Percentiles rank a stretch among this genome's conserved stretches.
Evolutionary conservation across 2,329 filamentous ascomycete genomes (phyloP).

Genomic region (Penicillium janthinellum): DNA sequence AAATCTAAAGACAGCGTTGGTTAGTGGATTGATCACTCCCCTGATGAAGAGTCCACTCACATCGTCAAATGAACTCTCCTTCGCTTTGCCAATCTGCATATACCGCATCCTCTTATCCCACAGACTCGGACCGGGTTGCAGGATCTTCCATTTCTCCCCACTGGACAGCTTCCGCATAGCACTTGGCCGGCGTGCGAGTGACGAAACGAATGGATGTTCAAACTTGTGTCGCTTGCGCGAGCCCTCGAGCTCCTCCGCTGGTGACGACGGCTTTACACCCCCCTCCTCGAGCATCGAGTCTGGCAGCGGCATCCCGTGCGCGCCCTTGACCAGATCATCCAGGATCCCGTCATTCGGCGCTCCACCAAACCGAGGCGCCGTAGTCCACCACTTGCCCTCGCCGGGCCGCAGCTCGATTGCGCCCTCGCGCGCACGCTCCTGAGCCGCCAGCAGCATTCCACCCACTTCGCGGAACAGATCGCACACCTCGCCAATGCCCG

Average conservation of each 20-base stretch:
- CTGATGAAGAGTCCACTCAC: conserved; percentile 40
- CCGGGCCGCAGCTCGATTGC: conserved; percentile 52
- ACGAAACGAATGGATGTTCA: conserved; percentile 35
- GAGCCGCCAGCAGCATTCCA: conserved; percentile 59
- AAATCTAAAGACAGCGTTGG: conserved; percentile 49
- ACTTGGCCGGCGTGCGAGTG: conserved; percentile 32
- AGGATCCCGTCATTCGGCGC: conserved; percentile 41
- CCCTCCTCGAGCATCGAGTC: conserved; percentile 30
- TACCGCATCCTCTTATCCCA: conserved; percentile 62
- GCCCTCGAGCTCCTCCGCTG: conserved; percentile 28
- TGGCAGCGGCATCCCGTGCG: conserved; percentile 32
- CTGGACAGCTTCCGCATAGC: conserved; percentile 48
- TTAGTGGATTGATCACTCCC: neutral
- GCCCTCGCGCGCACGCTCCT: conserved; percentile 62
- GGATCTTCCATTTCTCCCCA: conserved; percentile 55
- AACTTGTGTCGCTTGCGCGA: conserved; percentile 44
- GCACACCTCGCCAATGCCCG: conserved; percentile 46
- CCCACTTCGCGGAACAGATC: conserved; percentile 62
- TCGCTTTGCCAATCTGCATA: conserved; percentile 58
- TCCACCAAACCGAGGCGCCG: conserved; percentile 59
- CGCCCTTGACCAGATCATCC: conserved; percentile 34
- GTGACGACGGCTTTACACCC: conserved; percentile 22
- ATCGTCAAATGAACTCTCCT: conserved; percentile 53
- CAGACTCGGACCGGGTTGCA: conserved; percentile 52
- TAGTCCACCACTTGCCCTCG: conserved; percentile 64